Percentiles rank a stretch among this genome's conserved stretches.
Conservation (phyloP, 2,329 filamentous ascomycete species). For the Phoma herbarum region DNA sequence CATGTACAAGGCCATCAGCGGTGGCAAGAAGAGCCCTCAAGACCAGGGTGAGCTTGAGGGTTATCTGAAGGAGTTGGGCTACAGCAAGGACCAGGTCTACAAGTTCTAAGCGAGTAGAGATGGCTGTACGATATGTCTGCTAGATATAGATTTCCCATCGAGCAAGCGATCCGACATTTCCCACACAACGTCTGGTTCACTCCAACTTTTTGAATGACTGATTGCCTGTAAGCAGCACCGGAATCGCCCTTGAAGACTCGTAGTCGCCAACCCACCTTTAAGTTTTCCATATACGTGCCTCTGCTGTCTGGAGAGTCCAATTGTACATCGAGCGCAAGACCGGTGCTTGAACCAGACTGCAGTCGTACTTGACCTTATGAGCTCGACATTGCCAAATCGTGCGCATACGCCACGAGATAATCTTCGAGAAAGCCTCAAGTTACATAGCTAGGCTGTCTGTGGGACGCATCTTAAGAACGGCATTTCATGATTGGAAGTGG, state of each 20-base stretch:
- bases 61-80: constrained; percentile 83
- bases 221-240: not conserved
- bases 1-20: constrained; percentile 92
- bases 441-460: not conserved
- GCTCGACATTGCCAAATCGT: no score
- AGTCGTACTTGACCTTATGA: no score
- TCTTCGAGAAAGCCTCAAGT: no score
- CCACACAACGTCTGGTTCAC: not conserved
- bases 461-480: no score
- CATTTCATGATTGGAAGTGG: no score
- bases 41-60: constrained; percentile 93
- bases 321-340: no score
- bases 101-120: constrained; percentile 62
- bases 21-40: constrained; percentile 86
- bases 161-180: constrained; percentile 7
- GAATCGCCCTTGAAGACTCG: no score
- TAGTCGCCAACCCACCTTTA: no score
- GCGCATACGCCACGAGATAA: no score
- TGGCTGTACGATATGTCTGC: constrained; percentile 36
- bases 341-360: no score
- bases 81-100: constrained; percentile 89
- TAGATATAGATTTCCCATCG: constrained; percentile 22
- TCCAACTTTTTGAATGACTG: not conserved
- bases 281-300: no score
- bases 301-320: no score